Evolutionary conservation across 768 basidiomycete species (phyloP).

Genomic region (Bullera alba): DNA sequence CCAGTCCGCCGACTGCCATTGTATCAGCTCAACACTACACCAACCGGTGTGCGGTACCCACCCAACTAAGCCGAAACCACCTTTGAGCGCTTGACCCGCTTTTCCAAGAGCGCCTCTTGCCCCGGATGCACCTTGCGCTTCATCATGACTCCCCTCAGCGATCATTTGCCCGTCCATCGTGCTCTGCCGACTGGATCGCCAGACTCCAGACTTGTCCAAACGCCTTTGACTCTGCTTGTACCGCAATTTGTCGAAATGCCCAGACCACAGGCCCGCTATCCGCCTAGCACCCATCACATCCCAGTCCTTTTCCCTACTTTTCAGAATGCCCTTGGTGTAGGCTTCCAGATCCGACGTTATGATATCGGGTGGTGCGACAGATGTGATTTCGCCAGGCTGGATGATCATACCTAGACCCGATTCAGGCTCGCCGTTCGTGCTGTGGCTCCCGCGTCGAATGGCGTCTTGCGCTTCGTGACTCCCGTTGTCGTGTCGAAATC

Average conservation of each 20-base stretch:
- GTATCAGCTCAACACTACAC: neutral
- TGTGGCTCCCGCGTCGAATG: too few species aligned
- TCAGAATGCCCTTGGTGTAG: conserved; percentile 30
- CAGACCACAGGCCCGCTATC: conserved; percentile 31
- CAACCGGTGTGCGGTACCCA: conserved; percentile 1
- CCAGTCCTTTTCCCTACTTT: conserved; percentile 34
- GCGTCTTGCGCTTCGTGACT: too few species aligned
- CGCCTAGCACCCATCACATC: conserved; percentile 28
- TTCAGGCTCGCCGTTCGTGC: conserved; percentile 9
- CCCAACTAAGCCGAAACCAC: conserved; percentile 23
- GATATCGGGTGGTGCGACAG: conserved; percentile 31
- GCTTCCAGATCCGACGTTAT: conserved; percentile 39
- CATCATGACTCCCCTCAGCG: conserved; percentile 7
- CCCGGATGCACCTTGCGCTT: conserved; percentile 10
- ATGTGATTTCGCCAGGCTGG: conserved; percentile 23
- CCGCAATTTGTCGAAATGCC: conserved; percentile 7
- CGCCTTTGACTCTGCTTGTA: neutral
- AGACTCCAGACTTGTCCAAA: neutral
- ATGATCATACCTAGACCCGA: conserved; percentile 24
- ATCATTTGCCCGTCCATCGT: neutral
- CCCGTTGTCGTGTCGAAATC: too few species aligned
- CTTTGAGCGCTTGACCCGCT: conserved; percentile 35
- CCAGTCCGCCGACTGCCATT: conserved; percentile 17
- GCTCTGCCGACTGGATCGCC: neutral
- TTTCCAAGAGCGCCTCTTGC: conserved; percentile 19